Percentiles rank a stretch among this genome's conserved stretches.
These are phyloP conservation scores for Rhodocollybia butyracea DNA, from an alignment of 768 basidiomycete genomes.

Conservation along the genomic window DNA sequence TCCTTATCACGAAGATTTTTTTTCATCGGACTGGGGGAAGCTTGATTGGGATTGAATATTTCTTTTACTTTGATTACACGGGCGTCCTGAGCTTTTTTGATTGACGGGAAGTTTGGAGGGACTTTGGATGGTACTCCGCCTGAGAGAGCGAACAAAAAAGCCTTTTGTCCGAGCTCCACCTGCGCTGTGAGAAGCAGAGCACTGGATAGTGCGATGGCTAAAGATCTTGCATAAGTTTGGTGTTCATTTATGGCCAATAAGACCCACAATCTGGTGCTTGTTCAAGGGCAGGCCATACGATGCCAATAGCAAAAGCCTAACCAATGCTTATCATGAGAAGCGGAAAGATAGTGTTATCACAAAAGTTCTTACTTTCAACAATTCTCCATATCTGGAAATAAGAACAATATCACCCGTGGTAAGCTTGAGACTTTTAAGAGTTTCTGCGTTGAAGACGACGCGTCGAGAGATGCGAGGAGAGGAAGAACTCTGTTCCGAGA, in stretches of 20 bases:
- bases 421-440: constrained; percentile 56
- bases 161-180: constrained; percentile 45
- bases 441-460: constrained; percentile 59
- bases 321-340: constrained; percentile 5
- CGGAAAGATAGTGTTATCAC: constrained; percentile 10
- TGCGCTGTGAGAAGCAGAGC: constrained; percentile 62
- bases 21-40: constrained; percentile 14
- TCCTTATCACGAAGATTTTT: constrained; percentile 28
- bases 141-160: constrained; percentile 47
- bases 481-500: constrained; percentile 14
- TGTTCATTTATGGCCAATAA: background rate
- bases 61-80: constrained; percentile 52
- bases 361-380: constrained; percentile 4
- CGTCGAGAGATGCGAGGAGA: constrained; percentile 56
- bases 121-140: constrained; percentile 28
- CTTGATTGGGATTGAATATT: constrained; percentile 20
- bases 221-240: background rate
- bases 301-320: constrained; percentile 64
- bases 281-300: constrained; percentile 75
- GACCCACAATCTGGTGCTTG: constrained; percentile 53
- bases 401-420: constrained; percentile 69
- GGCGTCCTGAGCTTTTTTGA: constrained; percentile 49
- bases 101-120: constrained; percentile 45
- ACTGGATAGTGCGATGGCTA: constrained; percentile 54
- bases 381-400: constrained; percentile 29